Evolutionary conservation across 306 rosid genomes (phyloP), one percentile per base, ranked within the genome.

Genomic region (Hippophae tibetana): DNA sequence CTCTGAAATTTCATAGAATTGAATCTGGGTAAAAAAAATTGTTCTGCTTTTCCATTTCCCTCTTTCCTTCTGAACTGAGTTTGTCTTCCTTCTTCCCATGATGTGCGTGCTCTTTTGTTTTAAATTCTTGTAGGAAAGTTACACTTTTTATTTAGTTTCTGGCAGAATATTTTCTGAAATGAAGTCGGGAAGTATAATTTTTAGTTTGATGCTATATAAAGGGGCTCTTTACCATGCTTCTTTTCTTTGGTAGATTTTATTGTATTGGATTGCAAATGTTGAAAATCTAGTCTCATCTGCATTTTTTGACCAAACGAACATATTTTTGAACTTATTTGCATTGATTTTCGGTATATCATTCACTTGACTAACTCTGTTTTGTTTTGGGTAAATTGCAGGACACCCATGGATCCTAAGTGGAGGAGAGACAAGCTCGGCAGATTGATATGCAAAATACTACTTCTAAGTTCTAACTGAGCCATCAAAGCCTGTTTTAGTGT

Each of bases 391-490:
- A 43, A 60, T 52, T 69, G 27, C 76, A 89, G 90, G 87, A 57
- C 97, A 89, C 49, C 92, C 95, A 3, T 89, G 97, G 97, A 86
- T 89, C 47, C 13, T 79, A 56, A 79, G 70, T 56, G 95, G 81
- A 46, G 90, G 90, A 62, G 83, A 69, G 55, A 56, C 68, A 5
- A 42, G 10, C 44, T 72, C 68, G 27, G 42, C 42, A 13, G 72
- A 72, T 53, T 66, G 62, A 27, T 43, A 9, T 44, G 18, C 18
- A 27, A 13, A 41, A 51, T 45, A 50, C 38, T 13, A 62, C 12
- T 3, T 13, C 6, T 6, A 18, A 62, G 12, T 3, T 13, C 6
- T 3, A 26, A 66, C 66, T 5, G 40, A 9, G 31, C 43, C 2
- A 51, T 25, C 40, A 18, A 38, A 7, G n/a, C 69, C 60, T 63